Evolutionary conservation across 2,329 filamentous ascomycete species (phyloP).

Genomic region (Nannizziopsis arthrosporioides): DNA sequence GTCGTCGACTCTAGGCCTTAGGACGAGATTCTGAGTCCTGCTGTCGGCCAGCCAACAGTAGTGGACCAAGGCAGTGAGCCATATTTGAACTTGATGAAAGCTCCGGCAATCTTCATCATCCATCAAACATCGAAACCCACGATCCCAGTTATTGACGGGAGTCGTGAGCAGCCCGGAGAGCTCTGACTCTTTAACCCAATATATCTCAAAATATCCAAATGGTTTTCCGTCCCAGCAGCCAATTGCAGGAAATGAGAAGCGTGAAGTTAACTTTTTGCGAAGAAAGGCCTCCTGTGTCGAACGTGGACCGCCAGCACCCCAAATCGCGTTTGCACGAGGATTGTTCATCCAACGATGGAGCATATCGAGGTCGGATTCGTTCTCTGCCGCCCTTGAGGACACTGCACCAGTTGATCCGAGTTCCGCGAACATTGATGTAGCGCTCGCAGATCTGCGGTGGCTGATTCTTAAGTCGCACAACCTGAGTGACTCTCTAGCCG

Average conservation of each 20-base stretch:
- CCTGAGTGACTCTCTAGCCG: constrained; percentile 46
- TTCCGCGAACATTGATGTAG: constrained; percentile 22
- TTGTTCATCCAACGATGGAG: constrained; percentile 82
- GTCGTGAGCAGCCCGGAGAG: constrained; percentile 57
- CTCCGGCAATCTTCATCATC: constrained; percentile 89
- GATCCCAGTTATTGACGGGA: constrained; percentile 65
- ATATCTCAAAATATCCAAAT: constrained; percentile 95
- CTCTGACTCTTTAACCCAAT: constrained; percentile 91
- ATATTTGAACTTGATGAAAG: constrained; percentile 59
- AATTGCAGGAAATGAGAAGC: constrained; percentile 79
- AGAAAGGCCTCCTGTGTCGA: constrained; percentile 57
- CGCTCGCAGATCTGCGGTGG: constrained; percentile 15
- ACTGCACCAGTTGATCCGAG: constrained; percentile 27
- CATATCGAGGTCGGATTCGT: constrained; percentile 49
- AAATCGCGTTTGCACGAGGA: constrained; percentile 71
- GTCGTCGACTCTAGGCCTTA: constrained; percentile 90
- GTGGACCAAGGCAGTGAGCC: constrained; percentile 80
- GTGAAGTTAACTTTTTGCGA: constrained; percentile 48
- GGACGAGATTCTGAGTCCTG: constrained; percentile 67
- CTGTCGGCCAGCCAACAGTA: constrained; percentile 67
- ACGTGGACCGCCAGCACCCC: constrained; percentile 55
- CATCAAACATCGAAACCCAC: constrained; percentile 77
- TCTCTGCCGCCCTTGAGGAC: constrained; percentile 18
- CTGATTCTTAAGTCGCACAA: constrained; percentile 18
- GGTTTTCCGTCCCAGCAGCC: constrained; percentile 90